Evolutionary conservation across 495 filamentous ascomycete species (phyloP), one percentile per base, ranked within the genome.

Genomic region (Lophium mytilinum): DNA sequence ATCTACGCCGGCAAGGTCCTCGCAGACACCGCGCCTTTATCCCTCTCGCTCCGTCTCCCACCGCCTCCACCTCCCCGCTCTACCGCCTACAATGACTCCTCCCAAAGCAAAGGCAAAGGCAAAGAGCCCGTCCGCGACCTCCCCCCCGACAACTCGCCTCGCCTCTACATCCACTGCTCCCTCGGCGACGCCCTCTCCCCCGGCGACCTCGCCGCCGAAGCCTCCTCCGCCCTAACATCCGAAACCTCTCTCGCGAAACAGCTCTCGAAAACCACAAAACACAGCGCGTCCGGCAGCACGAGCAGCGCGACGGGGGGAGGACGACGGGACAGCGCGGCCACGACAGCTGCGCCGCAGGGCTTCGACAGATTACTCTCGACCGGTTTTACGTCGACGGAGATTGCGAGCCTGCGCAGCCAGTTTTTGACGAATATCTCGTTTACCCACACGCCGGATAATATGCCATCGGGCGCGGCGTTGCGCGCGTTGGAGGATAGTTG

Each of bases 1-100:
- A 96, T 96, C 69, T 83, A 95, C 72, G 75, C 83, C 53, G 93
- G 92, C 56, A 88, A 88, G 59, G 85, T 92, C 64, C 81, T 96
- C 39, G 78, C 83, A 64, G 89, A 94, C 66, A 71, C 76, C 47
- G 72, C 77, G n/a, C 73, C 83, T 4, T 76, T 96, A 6, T 75
- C 80, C 17, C 59, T 75, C 18, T 86, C 85, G 10, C 75, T 96
- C 11, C 80, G 82, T 47, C 69, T 86, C 93, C 11, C 81, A 80
- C 52, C 69, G 83, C 18, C 80, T 47, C 46, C 60, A 78, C 1
- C 75, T 78, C 1, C 76, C 80, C 0, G 79, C 82, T 43, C 65
- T 36, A 68, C 73, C 9, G 64, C 68, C 36, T 56, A 68, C 40
- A 71, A 78, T 40, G 60, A 60, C 41, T 68, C 74, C 35, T 61